Evolutionary conservation across 805 yeast genomes (phyloP).

Genomic region (Lipomyces chichibuensis): DNA sequence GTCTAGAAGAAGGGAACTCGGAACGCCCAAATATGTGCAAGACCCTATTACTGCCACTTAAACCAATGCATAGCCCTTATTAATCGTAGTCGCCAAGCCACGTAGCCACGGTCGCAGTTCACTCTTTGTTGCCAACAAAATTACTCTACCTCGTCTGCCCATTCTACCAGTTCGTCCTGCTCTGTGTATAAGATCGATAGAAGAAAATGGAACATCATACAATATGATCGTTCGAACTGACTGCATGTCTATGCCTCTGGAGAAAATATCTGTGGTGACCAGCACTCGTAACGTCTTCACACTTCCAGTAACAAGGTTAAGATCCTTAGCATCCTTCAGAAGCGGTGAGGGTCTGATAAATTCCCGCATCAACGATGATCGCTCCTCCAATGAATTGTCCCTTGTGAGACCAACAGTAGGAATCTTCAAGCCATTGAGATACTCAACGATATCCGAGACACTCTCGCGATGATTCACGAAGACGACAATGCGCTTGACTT

Average conservation of each 20-base stretch:
- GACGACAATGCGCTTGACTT: constrained; percentile 76
- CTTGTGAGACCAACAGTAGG: constrained; percentile 71
- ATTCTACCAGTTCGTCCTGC: constrained; percentile 94
- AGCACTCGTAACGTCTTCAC: constrained; percentile 60
- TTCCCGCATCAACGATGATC: constrained; percentile 58
- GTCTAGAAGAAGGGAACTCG: neutral
- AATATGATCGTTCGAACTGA: constrained; percentile 80
- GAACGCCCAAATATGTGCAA: neutral
- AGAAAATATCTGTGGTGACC: constrained; percentile 84
- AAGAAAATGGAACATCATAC: constrained; percentile 80
- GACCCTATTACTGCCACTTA: constrained; percentile 24
- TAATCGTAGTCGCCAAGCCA: constrained; percentile 72
- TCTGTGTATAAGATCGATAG: constrained; percentile 86
- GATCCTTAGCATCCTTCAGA: neutral
- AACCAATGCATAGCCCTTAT: constrained; percentile 50
- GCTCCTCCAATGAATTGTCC: constrained; percentile 60
- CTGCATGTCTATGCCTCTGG: constrained; percentile 86
- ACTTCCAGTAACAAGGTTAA: constrained; percentile 38
- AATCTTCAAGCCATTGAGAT: constrained; percentile 57
- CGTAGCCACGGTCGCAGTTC: constrained; percentile 35
- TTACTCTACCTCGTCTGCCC: constrained; percentile 86
- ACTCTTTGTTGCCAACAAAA: constrained; percentile 68
- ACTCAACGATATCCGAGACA: constrained; percentile 60
- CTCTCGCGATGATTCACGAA: constrained; percentile 78
- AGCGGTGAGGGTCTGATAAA: constrained; percentile 65